Conservation (phyloP, 768 basidiomycete genomes). For the Amanita fuliginea region DNA sequence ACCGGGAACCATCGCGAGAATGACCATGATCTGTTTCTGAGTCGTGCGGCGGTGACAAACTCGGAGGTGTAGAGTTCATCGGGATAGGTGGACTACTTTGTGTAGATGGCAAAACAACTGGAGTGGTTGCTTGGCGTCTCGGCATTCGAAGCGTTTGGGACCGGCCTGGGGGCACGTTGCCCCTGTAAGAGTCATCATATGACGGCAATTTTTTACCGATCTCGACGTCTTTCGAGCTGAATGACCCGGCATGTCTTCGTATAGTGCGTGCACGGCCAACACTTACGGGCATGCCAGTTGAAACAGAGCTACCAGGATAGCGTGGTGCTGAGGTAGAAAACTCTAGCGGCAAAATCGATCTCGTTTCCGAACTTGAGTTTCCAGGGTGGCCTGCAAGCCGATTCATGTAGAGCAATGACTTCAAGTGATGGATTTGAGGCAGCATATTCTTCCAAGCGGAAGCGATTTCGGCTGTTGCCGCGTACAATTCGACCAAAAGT, state of each 20-base stretch:
- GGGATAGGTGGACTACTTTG: slow-evolving; percentile 34
- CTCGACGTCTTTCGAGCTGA: slow-evolving; percentile 87
- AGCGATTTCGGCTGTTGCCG: slow-evolving; percentile 80
- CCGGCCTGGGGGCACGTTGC: slow-evolving; percentile 23
- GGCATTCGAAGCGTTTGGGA: slow-evolving; percentile 36
- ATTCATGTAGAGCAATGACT: slow-evolving; percentile 41
- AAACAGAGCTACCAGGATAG: slow-evolving; percentile 13
- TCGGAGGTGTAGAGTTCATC: slow-evolving; percentile 14
- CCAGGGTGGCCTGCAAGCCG: slow-evolving; percentile 12
- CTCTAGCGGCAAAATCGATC: not conserved
- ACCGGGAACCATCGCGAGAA: slow-evolving; percentile 30
- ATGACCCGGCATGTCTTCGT: slow-evolving; percentile 88
- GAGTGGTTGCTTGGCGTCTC: slow-evolving; percentile 33
- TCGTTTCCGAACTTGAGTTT: not conserved
- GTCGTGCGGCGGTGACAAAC: slow-evolving; percentile 7
- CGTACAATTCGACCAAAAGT: slow-evolving; percentile 79
- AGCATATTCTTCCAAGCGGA: slow-evolving; percentile 73
- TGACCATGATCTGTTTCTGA: slow-evolving; percentile 13
- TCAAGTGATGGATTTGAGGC: slow-evolving; percentile 60
- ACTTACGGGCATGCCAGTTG: slow-evolving; percentile 11
- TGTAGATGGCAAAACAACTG: slow-evolving; percentile 20
- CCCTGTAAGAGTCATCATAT: slow-evolving; percentile 35
- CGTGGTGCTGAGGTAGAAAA: slow-evolving; percentile 20
- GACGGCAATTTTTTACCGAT: slow-evolving; percentile 73
- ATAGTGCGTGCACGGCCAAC: slow-evolving; percentile 40